Percentiles rank a stretch among this genome's conserved stretches.
Conservation (phyloP, 2,329 filamentous ascomycete species). For the Hansfordia pulvinata region DNA sequence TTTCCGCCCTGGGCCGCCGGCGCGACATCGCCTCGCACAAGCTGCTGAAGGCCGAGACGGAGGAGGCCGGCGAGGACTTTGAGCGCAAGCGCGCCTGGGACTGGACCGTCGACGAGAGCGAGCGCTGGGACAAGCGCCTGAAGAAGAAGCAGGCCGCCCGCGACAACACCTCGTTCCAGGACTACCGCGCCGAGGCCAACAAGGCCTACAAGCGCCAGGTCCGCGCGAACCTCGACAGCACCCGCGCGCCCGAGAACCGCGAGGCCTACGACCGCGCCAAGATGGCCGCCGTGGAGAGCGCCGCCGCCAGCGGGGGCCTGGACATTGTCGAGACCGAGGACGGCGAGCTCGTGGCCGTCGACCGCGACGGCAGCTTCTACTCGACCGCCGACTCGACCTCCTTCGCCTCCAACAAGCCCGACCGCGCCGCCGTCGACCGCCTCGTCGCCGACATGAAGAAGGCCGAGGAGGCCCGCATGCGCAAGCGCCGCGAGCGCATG, state of each 20-base stretch:
- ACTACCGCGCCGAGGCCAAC: constrained; percentile 74
- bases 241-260: constrained; percentile 52
- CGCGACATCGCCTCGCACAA: constrained; percentile 85
- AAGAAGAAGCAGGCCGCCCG: constrained; percentile 72
- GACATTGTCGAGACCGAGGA: constrained; percentile 94
- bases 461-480: constrained; percentile 74
- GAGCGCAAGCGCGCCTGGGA: constrained; percentile 98
- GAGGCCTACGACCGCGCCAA: constrained; percentile 83
- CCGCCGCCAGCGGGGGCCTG: constrained; percentile 70
- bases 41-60: constrained; percentile 80
- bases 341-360: constrained; percentile 86
- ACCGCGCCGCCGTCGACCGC: constrained; percentile 75
- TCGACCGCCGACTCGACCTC: constrained; percentile 72
- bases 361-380: constrained; percentile 83
- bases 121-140: constrained; percentile 83
- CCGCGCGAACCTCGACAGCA: constrained; percentile 28
- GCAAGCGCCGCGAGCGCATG: constrained; percentile 72
- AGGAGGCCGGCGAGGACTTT: constrained; percentile 78
- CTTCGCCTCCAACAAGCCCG: constrained; percentile 76
- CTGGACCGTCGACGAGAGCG: constrained; percentile 91
- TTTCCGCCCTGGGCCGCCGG: constrained; percentile 69
- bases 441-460: constrained; percentile 77
- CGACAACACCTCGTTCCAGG: constrained; percentile 80
- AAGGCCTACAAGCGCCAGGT: constrained; percentile 94
- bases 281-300: constrained; percentile 69